A percentile compares a stretch with the other conserved stretches of the same genome.
Evolutionary conservation across 116 monocot genomes (phyloP).

Genomic region (Dioscorea cayenensis): DNA sequence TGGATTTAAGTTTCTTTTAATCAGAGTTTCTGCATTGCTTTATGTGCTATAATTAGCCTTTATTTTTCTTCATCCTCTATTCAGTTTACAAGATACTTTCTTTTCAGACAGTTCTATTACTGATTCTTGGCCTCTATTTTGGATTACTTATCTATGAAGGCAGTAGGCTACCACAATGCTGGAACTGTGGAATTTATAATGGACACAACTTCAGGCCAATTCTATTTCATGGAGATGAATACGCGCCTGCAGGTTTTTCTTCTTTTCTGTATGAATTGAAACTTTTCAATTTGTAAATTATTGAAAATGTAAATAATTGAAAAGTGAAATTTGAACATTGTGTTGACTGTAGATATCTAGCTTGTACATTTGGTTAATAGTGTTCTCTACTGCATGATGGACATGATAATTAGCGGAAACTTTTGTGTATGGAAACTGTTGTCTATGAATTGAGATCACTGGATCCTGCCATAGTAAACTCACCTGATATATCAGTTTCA

Average conservation of each 20-base stretch:
- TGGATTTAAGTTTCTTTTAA: too few species aligned
- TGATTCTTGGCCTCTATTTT: slow-evolving; percentile 20
- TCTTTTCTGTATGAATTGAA: not conserved
- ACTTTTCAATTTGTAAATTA: not conserved
- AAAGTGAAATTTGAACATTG: not conserved
- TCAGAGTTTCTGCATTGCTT: too few species aligned
- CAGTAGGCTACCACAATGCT: slow-evolving; percentile 94
- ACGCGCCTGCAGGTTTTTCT: slow-evolving; percentile 86
- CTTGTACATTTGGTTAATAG: too few species aligned
- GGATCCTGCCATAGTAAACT: too few species aligned
- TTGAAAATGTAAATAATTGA: not conserved
- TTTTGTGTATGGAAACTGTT: too few species aligned
- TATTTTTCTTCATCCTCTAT: too few species aligned
- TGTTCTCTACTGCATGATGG: too few species aligned
- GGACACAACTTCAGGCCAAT: slow-evolving; percentile 76
- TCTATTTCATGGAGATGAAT: slow-evolving; percentile 99
- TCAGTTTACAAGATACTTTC: not conserved
- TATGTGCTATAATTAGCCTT: too few species aligned
- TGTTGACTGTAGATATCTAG: too few species aligned
- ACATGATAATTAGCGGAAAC: too few species aligned
- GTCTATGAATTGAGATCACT: too few species aligned
- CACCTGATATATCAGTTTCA: too few species aligned
- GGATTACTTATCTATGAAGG: slow-evolving; percentile 57
- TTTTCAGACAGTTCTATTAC: not conserved
- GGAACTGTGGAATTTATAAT: slow-evolving; percentile 99